Base-by-base conservation (phyloP, 2,329 filamentous ascomycete genomes). In the Rhynchosporium agropyri region DNA sequence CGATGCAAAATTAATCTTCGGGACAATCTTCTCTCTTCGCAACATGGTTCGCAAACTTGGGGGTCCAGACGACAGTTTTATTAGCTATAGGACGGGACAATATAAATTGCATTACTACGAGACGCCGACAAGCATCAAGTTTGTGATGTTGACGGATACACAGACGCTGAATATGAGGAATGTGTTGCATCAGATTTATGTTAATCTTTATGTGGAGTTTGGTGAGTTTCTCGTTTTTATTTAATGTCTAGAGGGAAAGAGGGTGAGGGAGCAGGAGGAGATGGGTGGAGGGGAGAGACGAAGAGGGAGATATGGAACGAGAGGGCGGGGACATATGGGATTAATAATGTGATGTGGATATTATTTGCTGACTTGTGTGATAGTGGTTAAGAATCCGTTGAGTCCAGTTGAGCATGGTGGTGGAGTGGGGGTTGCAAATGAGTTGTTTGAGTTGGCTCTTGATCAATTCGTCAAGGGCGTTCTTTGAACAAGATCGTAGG, bases 31-130 rank as follows among this genome's bases (percentile, higher is more conserved):
- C 80, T 97, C 92, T 55, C 82, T 99, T 71, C 89, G 95, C 72
- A 97, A 97, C 79, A 97, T 99, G 89, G 92, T 90, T 66, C 90
- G 92, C 77, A 97, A 97, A 81, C 85, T 99, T 54, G 94, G 94
- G 73, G 94, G 94, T 68, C 87, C 91, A 60, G 92, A 97, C 76
- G 94, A 97, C 60, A 92, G 90, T 75, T 99, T 99, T 77, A 89
- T 99, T 71, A 92, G 89, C 70, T 99, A 91, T 79, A 90, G 92
- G 71, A 99, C 95, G 59, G 90, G 84, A 70, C 90, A 97, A 78
- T 99, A 99, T 83, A 97, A 97, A 79, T 85, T 99, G 71, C 95
- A 99, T 79, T 99, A 96, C 81, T 99, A 97, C 83, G 95, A 99
- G 81, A 98, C 95, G 12, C 92, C 93, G 0, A 95, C 92, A 58